phyloP scores from a whole-genome alignment of 345 rosid species.

The Ceriops decandra region DNA sequence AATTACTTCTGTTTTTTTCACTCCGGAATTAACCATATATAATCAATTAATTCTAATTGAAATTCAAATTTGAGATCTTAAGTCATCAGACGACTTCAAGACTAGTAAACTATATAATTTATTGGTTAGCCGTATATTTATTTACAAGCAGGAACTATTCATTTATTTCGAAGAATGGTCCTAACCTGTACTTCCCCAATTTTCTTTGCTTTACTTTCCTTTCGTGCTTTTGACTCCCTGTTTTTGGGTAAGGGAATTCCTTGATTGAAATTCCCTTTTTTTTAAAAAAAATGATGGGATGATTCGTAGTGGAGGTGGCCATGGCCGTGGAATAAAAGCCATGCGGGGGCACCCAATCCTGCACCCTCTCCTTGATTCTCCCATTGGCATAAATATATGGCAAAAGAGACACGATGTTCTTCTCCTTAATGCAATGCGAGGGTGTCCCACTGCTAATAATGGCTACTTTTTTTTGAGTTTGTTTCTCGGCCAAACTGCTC shows the following conservation, averaged over 20 bases:
- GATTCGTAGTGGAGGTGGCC: slow-evolving; percentile 22
- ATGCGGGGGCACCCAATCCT: slow-evolving; percentile 33
- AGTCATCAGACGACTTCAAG: no score
- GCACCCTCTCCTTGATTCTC: slow-evolving; percentile 9
- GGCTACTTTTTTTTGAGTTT: not conserved
- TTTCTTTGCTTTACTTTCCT: not conserved
- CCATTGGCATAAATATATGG: slow-evolving; percentile 9
- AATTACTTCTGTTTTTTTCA: no score
- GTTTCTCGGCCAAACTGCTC: slow-evolving; percentile 11
- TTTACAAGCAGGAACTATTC: no score
- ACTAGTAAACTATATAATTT: no score
- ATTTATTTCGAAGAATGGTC: no score
- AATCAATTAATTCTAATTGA: no score
- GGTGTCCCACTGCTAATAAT: slow-evolving; percentile 23
- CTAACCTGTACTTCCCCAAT: not conserved
- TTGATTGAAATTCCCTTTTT: no score
- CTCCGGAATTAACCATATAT: no score
- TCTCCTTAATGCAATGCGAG: slow-evolving; percentile 10
- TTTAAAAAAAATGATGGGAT: slow-evolving; percentile 22
- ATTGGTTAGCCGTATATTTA: no score
- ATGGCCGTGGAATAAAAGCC: slow-evolving; percentile 27
- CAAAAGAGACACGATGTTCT: not conserved
- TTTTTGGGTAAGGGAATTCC: not conserved
- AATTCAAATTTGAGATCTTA: no score
- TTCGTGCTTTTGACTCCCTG: not conserved